Evolutionary conservation across 805 yeast species (phyloP).

Genomic region (Candida sithepensis): DNA sequence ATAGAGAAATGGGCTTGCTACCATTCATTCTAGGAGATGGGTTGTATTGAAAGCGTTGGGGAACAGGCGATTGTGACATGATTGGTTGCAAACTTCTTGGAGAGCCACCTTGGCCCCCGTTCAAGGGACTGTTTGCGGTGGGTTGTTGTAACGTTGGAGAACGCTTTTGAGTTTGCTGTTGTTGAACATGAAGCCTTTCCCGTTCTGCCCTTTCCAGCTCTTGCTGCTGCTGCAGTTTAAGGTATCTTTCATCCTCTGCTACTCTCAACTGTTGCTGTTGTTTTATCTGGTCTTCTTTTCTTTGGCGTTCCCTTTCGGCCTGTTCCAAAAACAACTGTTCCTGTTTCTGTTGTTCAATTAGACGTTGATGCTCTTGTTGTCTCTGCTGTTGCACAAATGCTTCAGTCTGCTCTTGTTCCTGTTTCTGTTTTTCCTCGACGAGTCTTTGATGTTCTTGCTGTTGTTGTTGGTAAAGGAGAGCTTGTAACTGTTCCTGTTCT

Average conservation of each 20-base stretch:
- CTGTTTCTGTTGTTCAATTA: not conserved
- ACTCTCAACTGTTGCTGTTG: not conserved
- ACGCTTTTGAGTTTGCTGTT: not conserved
- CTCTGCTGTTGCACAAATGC: not conserved
- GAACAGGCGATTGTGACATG: conserved; percentile 1
- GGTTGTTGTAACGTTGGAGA: not conserved
- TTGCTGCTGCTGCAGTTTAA: not conserved
- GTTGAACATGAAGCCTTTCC: not conserved
- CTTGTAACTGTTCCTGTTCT: not conserved
- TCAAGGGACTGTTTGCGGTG: not conserved
- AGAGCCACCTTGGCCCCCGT: conserved; percentile 2
- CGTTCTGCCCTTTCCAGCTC: not conserved
- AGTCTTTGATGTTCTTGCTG: too few species aligned
- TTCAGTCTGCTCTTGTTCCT: conserved; percentile 1
- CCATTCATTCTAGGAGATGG: conserved; percentile 9
- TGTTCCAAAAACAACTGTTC: not conserved
- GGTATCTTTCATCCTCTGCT: not conserved
- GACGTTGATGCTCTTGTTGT: conserved; percentile 1
- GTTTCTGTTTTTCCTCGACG: conserved; percentile 5
- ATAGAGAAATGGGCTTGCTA: conserved; percentile 10
- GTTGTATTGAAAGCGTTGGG: conserved; percentile 19
- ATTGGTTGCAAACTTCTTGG: not conserved
- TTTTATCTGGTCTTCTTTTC: not conserved
- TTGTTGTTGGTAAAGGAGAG: conserved; percentile 1
- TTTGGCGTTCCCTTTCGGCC: not conserved